Conservation (phyloP, 768 basidiomycete species). For the Naganishia randhawae region DNA sequence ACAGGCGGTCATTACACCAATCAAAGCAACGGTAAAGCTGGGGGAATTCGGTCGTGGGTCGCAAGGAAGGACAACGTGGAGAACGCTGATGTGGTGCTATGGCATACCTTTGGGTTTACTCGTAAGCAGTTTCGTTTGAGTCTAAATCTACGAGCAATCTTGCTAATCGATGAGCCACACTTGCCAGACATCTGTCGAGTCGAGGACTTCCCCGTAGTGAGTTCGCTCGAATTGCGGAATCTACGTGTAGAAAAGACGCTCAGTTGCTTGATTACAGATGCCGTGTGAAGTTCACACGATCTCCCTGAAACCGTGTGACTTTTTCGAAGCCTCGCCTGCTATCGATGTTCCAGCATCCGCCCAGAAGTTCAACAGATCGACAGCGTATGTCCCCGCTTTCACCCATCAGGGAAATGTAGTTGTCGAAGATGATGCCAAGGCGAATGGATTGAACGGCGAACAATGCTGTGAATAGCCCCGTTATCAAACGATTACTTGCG, state of each 20-base stretch:
- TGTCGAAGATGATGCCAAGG: slow-evolving; percentile 3
- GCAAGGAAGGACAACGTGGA: slow-evolving; percentile 36
- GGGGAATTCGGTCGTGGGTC: slow-evolving; percentile 38
- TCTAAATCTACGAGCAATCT: not conserved
- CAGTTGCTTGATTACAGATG: slow-evolving; percentile 25
- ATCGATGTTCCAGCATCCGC: slow-evolving; percentile 39
- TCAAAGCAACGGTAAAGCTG: slow-evolving; percentile 38
- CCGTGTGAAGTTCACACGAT: slow-evolving; percentile 36
- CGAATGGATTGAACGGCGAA: not conserved
- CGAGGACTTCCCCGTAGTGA: slow-evolving; percentile 45
- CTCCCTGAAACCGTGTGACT: slow-evolving; percentile 41
- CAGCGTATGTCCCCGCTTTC: not conserved
- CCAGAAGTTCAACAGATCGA: slow-evolving; percentile 37
- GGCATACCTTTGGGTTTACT: slow-evolving; percentile 47
- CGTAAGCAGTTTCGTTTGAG: slow-evolving; percentile 33
- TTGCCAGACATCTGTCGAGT: slow-evolving; percentile 28
- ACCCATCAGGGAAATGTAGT: not conserved
- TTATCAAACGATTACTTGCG: too few relatives aligned
- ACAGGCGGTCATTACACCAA: slow-evolving; percentile 38
- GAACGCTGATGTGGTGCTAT: slow-evolving; percentile 38
- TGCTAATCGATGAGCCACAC: not conserved
- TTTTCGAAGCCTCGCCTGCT: slow-evolving; percentile 37
- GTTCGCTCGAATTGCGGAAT: slow-evolving; percentile 10
- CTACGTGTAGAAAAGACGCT: not conserved
- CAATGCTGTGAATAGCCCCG: not conserved